A percentile compares a stretch with the other conserved stretches of the same genome.
Evolutionary conservation across 768 basidiomycete species (phyloP).

Genomic region (Phlegmacium glaucopus): DNA sequence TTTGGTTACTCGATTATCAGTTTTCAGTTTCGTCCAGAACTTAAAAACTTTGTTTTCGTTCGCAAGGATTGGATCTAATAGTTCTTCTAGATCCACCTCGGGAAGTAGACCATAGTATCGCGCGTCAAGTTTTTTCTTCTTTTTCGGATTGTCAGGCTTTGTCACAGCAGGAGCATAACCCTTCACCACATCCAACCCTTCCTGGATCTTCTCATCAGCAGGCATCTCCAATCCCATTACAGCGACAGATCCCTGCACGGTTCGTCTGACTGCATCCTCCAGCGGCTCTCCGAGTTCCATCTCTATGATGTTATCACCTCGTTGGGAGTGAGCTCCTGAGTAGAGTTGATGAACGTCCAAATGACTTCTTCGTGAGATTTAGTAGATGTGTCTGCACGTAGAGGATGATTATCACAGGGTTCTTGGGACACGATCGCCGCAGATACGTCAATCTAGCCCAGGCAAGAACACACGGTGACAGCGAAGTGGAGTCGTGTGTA

Average conservation of each 20-base stretch:
- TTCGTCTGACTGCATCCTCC: no score
- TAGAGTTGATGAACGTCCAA: slow-evolving; percentile 70
- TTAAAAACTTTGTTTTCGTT: slow-evolving; percentile 22
- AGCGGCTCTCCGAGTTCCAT: slow-evolving; percentile 19
- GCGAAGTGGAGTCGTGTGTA: no score
- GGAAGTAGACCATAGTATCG: slow-evolving; percentile 81
- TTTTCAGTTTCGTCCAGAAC: slow-evolving; percentile 52
- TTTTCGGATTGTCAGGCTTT: slow-evolving; percentile 21
- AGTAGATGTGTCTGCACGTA: slow-evolving; percentile 56
- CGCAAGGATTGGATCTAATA: slow-evolving; percentile 33
- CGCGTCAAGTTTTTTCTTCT: slow-evolving; percentile 31
- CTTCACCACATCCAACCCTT: slow-evolving; percentile 46
- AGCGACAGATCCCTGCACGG: no score
- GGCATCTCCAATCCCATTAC: slow-evolving; percentile 51
- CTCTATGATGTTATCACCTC: slow-evolving; percentile 64
- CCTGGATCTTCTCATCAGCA: slow-evolving; percentile 48
- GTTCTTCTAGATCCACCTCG: slow-evolving; percentile 58
- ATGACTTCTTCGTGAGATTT: slow-evolving; percentile 75
- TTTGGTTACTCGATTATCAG: slow-evolving; percentile 42
- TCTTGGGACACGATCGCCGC: slow-evolving; percentile 66
- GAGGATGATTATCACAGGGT: slow-evolving; percentile 86
- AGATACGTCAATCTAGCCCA: no score
- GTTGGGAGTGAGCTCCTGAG: slow-evolving; percentile 51
- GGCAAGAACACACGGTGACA: no score
- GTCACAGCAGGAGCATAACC: slow-evolving; percentile 29